Base-by-base conservation (phyloP, 2,329 filamentous ascomycete species). In the Escovopsis weberi region DNA sequence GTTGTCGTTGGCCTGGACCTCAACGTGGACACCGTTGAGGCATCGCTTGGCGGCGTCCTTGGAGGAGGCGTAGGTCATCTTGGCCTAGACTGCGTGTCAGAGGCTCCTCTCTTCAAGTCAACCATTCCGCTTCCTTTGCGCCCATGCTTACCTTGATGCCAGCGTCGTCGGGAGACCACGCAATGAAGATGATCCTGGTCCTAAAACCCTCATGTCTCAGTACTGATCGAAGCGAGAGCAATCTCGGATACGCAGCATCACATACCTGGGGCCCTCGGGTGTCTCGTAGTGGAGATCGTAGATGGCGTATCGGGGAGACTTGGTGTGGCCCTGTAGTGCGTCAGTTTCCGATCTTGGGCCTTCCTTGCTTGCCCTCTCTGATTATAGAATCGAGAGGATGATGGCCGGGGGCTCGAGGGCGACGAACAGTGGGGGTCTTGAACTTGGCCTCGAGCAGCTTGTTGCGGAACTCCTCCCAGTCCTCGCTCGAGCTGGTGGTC, bases 31-130 rank as follows among this genome's bases (percentile, higher is more conserved):
- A 50, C 83, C 84, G 59, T 76, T 83, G 50, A 91, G 75, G 40
- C 82, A 65, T 63, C 80, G 80, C 75, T 87, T 89, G 53, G 91
- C 74, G 46, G 82, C 81, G 56, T 88, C 82, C 71, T 89, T 91
- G 65, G 85, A 91, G 41, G 85, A 84, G 55, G 84, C 82, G 72
- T 89, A 91, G 64, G 87, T 74, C 85, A 91, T 91, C 74, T 87
- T 87, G 65, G 81, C 74, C 84, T 87, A 52, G 45, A 26, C 28
- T 38, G 32, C 38, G 51, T 51, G 12, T 18, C 11, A 26, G 4
- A 23, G 38, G 38, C 9, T 43, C 37, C 11, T 8, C 18, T 26
- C 43, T 19, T 3, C 28, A 26, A 12, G 9, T n/a, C 40, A 37
- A 35, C 37, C 32, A n/a, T 10, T 6, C 30, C 7, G 10, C 32